Evolutionary conservation across 257 asterid genomes (phyloP), one percentile per base, ranked within the genome.

Genomic region (Avicennia marina): DNA sequence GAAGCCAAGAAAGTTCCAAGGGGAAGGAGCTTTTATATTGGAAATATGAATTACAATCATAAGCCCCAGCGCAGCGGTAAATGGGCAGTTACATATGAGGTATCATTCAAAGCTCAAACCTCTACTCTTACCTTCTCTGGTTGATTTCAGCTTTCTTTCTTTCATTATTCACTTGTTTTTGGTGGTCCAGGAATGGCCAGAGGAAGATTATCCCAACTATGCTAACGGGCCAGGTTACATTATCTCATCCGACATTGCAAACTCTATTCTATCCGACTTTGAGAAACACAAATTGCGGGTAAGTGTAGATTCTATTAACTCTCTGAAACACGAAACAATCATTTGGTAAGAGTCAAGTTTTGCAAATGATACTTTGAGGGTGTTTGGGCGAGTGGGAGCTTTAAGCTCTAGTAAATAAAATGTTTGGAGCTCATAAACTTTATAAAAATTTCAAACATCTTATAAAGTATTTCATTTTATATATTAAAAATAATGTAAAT

Each of bases 221-320:
- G 97, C 99, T 54, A 93, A 93, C 62, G 99, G 99, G 50, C 99
- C 99, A 6, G 97, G 96, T 54, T 93, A 93, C 75, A 76, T 89
- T 40, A 70, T 93, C 65, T 89, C 99, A 16, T 71, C 83, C n/a
- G 96, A 89, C 73, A 86, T 93, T 32, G 99, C 91, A 34, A 79
- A 76, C 53, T 72, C 58, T 56, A 51, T 93, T 55, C 70, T 82
- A 53, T 73, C 96, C n/a, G 95, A 82, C 64, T 90, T 80, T 49
- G 83, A 72, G 67, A 63, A 80, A 13, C 84, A 67, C 40, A 84
- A 66, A 53, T 66, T 93, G 59, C 70, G 95, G 83, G 99, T 93
- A 58, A 59, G 85, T 27, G 38, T 54, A 27, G 36, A 57, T 29
- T 15, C 27, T 36, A n/a, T 58, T 42, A 0, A 18, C 34, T 34